A percentile compares a stretch with the other conserved stretches of the same genome.
Conservation (phyloP, 78 protist genomes). For the Dictyostelium capitatum region DNA sequence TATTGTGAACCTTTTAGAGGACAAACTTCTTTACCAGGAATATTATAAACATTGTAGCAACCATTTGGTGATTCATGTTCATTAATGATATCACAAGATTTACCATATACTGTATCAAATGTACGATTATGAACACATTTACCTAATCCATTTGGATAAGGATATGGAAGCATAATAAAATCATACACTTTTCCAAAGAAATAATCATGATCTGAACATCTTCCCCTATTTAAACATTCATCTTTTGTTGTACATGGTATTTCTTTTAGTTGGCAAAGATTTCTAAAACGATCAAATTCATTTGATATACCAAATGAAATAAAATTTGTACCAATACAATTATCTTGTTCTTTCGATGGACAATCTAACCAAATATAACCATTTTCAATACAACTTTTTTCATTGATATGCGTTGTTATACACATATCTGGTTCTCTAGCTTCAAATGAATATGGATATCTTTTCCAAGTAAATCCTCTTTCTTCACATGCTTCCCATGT, state of each 20-base stretch:
- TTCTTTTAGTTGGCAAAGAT: not conserved
- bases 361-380: not conserved
- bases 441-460: not conserved
- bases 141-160: slow-evolving; percentile 37
- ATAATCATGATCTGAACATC: slow-evolving; percentile 38
- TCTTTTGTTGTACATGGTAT: slow-evolving; percentile 1
- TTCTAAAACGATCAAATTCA: not conserved
- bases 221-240: slow-evolving; percentile 5
- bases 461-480: too few relatives aligned
- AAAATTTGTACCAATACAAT: slow-evolving; percentile 2
- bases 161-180: not conserved
- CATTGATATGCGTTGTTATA: not conserved
- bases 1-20: not conserved
- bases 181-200: not conserved
- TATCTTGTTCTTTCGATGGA: not conserved
- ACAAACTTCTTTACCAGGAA: not conserved
- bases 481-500: not conserved
- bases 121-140: slow-evolving; percentile 39
- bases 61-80: slow-evolving; percentile 58
- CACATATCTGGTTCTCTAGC: not conserved
- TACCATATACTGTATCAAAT: not conserved
- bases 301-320: not conserved
- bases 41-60: not conserved
- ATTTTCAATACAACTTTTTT: not conserved
- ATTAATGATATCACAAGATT: not conserved